A percentile compares a stretch with the other conserved stretches of the same genome.
Conservation (phyloP, 2,329 filamentous ascomycete species). For the Cladophialophora chaetospira region DNA sequence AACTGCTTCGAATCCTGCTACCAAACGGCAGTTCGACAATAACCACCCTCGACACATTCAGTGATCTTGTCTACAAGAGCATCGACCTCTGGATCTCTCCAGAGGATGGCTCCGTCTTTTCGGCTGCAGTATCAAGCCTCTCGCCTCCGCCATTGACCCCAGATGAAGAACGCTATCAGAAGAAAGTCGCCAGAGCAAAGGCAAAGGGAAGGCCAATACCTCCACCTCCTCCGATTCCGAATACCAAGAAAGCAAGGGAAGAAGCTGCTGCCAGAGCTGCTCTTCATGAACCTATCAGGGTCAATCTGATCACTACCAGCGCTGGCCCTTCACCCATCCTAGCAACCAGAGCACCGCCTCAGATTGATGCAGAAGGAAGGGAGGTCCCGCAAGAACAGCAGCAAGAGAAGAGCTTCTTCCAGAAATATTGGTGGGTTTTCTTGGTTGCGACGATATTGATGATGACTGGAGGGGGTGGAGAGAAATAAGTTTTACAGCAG, state of each 20-base stretch:
- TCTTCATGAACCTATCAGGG: constrained; percentile 29
- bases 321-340: constrained; percentile 43
- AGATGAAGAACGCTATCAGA: constrained; percentile 28
- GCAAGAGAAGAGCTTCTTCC: constrained; percentile 48
- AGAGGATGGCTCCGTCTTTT: constrained; percentile 44
- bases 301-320: constrained; percentile 40
- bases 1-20: constrained; percentile 50
- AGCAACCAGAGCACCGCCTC: constrained; percentile 43
- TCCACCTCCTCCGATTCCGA: constrained; percentile 24
- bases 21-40: constrained; percentile 42
- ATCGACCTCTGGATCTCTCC: constrained; percentile 45
- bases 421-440: constrained; percentile 53
- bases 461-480: constrained; percentile 43
- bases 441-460: constrained; percentile 45
- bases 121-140: constrained; percentile 35
- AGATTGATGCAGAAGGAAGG: constrained; percentile 41
- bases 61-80: constrained; percentile 35
- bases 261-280: constrained; percentile 24
- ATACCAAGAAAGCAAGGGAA: constrained; percentile 30
- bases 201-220: constrained; percentile 32
- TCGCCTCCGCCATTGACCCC: constrained; percentile 28
- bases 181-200: constrained; percentile 31
- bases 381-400: constrained; percentile 38
- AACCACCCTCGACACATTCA: constrained; percentile 41
- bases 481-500: constrained; percentile 18